Base-by-base conservation (phyloP, 129 eudicot species). In the Flaveria bidentis region DNA sequence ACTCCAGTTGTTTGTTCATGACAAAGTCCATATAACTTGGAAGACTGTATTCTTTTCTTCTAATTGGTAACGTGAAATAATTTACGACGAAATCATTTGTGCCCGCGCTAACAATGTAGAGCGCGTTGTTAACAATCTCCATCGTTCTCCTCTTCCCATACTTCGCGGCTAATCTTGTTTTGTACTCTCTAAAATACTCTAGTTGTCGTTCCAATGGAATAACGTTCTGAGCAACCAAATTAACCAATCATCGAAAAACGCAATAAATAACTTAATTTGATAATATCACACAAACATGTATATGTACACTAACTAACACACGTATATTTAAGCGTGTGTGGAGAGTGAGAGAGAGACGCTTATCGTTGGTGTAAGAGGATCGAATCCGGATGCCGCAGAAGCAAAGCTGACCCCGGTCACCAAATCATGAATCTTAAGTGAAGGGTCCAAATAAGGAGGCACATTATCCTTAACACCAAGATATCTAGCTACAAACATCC, bases 401-500 rank as follows among this genome's bases (percentile, higher is more conserved):
- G 92, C 97, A 71, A 91, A 91, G 71, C 97, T 91, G 74, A 91
- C 97, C 6, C 97, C 97, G 23, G 85, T 88, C 83, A 80, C 71
- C 30, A 91, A 83, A 69, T 91, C 97, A 64, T 85, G 82, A 50
- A 72, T 76, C 50, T 80, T 87, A 61, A 91, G 95, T 17, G 84
- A 69, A 17, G 92, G 88, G 79, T 91, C 91, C 86, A 91, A 73
- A 78, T 91, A 91, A 14, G 97, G 75, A 36, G 95, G 97, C 45
- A 91, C 87, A 68, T 74, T 73, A 18, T 87, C 90, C 80, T 91
- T 91, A 13, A 91, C 71, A 42, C 97, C 95, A 63, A 88, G 57
- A 77, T 91, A 82, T 25, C 85, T 78, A 49, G 90, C 97, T 88
- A 83, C 84, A 86, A 50, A 45, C 23, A 41, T 70, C 49, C 58